Percentiles rank a stretch among this genome's conserved stretches.
Evolutionary conservation across 495 filamentous ascomycete species (phyloP).

Genomic region (Tuber microsphaerosporum): DNA sequence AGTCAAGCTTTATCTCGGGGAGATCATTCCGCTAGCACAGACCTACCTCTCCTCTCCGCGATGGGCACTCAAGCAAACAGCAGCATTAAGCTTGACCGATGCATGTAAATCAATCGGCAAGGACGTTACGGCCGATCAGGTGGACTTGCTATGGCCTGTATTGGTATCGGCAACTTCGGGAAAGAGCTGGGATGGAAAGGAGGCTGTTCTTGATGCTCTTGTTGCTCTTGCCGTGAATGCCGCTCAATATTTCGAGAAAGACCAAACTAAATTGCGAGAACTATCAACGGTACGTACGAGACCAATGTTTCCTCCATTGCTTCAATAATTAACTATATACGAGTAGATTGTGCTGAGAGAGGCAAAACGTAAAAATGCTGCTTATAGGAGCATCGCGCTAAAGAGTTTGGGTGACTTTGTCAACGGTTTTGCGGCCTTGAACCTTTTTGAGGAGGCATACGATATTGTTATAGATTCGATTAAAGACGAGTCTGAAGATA

Average conservation of each 20-base stretch:
- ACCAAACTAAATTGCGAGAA: constrained; percentile 47
- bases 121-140: constrained; percentile 52
- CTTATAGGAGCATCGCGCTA: constrained; percentile 71
- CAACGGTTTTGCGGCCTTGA: constrained; percentile 55
- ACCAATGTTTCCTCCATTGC: constrained; percentile 34
- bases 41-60: constrained; percentile 64
- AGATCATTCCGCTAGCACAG: constrained; percentile 64
- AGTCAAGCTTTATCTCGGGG: constrained; percentile 71
- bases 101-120: constrained; percentile 56
- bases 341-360: constrained; percentile 69
- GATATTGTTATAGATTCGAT: constrained; percentile 56
- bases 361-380: constrained; percentile 78
- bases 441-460: constrained; percentile 62
- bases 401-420: constrained; percentile 64
- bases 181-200: constrained; percentile 92
- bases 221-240: constrained; percentile 63
- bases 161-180: constrained; percentile 71
- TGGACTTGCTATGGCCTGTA: constrained; percentile 67
- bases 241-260: constrained; percentile 53
- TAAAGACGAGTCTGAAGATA: constrained; percentile 52
- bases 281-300: constrained; percentile 53
- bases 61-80: constrained; percentile 85
- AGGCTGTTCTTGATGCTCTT: constrained; percentile 77
- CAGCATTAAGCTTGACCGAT: constrained; percentile 70
- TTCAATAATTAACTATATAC: constrained; percentile 12